A percentile compares a stretch with the other conserved stretches of the same genome.
These are phyloP conservation scores for Pochonia chlamydosporia DNA, from an alignment of 2,329 filamentous ascomycete genomes.

Conservation along the genomic window DNA sequence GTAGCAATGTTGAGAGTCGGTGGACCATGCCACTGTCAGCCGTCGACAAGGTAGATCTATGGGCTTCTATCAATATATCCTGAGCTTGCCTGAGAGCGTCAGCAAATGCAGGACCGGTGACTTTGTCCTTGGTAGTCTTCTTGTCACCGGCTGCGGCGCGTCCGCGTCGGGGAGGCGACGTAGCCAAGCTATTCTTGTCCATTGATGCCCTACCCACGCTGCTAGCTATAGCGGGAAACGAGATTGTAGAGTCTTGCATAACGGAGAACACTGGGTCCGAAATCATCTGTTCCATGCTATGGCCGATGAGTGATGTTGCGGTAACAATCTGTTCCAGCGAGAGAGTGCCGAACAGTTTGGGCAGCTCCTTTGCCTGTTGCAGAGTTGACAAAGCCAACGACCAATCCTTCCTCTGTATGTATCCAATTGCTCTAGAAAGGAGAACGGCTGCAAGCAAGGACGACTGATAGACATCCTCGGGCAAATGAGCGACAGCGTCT, in stretches of 20 bases:
- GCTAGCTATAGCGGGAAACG: conserved; percentile 63
- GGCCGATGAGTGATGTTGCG: conserved; percentile 61
- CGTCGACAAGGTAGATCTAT: conserved; percentile 48
- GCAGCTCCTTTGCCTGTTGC: conserved; percentile 39
- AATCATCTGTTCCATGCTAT: conserved; percentile 67
- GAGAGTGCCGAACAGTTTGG: conserved; percentile 32
- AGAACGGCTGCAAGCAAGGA: conserved; percentile 30
- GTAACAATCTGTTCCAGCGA: conserved; percentile 53
- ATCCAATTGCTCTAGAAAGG: conserved; percentile 34
- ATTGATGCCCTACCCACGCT: conserved; percentile 33
- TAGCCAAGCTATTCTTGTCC: conserved; percentile 29
- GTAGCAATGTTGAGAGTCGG: conserved; percentile 55
- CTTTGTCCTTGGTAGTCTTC: conserved; percentile 24
- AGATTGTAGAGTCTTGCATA: conserved; percentile 87
- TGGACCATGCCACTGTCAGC: conserved; percentile 56
- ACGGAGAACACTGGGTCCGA: conserved; percentile 82
- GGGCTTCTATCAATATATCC: conserved; percentile 58
- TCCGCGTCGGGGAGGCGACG: conserved; percentile 29
- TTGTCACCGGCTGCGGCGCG: conserved; percentile 12
- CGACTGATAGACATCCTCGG: conserved; percentile 29
- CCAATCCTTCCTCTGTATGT: conserved; percentile 49
- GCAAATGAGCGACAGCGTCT: conserved; percentile 13
- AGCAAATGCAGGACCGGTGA: conserved; percentile 42
- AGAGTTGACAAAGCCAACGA: conserved; percentile 51
- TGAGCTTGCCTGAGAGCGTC: conserved; percentile 60